Conservation (phyloP, 2,329 filamentous ascomycete species). For the Microdochium paspali region DNA sequence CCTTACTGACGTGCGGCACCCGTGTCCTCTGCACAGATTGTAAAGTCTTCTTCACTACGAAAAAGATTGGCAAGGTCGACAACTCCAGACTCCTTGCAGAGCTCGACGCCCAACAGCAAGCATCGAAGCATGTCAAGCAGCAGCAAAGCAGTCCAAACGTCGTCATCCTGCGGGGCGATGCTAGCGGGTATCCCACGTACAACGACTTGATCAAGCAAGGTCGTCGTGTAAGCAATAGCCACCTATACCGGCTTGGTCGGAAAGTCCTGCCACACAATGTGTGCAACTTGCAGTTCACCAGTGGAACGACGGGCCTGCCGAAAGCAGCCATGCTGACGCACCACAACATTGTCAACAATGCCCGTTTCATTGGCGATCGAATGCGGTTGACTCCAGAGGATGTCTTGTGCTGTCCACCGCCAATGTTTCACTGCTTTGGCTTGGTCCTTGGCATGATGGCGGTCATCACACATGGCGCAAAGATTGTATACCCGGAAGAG, state of each 20-base stretch:
- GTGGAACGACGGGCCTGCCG: slow-evolving; percentile 63
- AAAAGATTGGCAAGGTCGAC: slow-evolving; percentile 55
- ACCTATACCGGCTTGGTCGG: slow-evolving; percentile 41
- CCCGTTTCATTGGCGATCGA: slow-evolving; percentile 63
- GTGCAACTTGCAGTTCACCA: slow-evolving; percentile 67
- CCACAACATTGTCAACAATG: slow-evolving; percentile 56
- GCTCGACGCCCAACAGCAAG: slow-evolving; percentile 33
- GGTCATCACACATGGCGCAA: slow-evolving; percentile 63
- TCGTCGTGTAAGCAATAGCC: slow-evolving; percentile 33
- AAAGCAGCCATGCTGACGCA: slow-evolving; percentile 70
- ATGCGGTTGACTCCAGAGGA: slow-evolving; percentile 61
- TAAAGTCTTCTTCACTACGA: slow-evolving; percentile 64
- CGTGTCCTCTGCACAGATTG: too few relatives aligned
- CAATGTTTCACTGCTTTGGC: slow-evolving; percentile 80
- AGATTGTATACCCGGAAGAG: slow-evolving; percentile 67
- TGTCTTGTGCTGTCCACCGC: slow-evolving; percentile 70
- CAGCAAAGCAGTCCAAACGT: slow-evolving; percentile 31
- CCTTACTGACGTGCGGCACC: neutral
- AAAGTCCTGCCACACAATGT: slow-evolving; percentile 56
- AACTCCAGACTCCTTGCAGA: slow-evolving; percentile 50
- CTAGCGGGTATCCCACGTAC: slow-evolving; percentile 49
- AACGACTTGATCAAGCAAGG: slow-evolving; percentile 45
- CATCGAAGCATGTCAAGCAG: neutral
- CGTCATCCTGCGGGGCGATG: slow-evolving; percentile 49
- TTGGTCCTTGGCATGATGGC: slow-evolving; percentile 69